Conservation (phyloP, 2,329 filamentous ascomycete genomes). For the Ampelomyces quisqualis region DNA sequence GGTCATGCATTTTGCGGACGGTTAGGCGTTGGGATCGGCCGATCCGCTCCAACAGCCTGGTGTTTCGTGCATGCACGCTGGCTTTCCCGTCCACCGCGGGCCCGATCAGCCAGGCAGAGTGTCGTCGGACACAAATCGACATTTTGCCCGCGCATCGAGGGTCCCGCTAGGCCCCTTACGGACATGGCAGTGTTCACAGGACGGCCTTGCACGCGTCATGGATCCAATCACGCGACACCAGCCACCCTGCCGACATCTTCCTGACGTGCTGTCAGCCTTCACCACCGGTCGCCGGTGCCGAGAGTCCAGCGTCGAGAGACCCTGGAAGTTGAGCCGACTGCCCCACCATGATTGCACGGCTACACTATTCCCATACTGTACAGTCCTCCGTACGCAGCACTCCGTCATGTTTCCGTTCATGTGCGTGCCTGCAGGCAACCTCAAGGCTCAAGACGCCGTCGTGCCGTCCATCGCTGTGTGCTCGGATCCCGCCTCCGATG, state of each 20-base stretch:
- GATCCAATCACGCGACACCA: conserved; percentile 33
- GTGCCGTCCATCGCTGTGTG: conserved; percentile 19
- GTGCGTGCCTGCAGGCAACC: too few species aligned
- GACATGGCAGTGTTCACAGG: conserved; percentile 1
- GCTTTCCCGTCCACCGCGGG: conserved; percentile 8
- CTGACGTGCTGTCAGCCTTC: too few species aligned
- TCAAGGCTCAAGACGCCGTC: conserved; percentile 18
- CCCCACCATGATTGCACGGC: conserved; percentile 1
- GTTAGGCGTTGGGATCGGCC: conserved; percentile 22
- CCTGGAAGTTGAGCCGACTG: too few species aligned
- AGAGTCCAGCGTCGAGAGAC: conserved; percentile 11
- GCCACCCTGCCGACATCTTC: too few species aligned
- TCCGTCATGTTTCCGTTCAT: too few species aligned
- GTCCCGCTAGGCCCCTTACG: conserved; percentile 2
- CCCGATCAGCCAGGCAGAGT: conserved; percentile 23
- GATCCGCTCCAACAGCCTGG: conserved; percentile 15
- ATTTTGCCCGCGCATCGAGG: conserved; percentile 8
- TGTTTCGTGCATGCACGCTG: conserved; percentile 17
- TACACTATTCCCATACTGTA: background rate
- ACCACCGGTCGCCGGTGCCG: conserved; percentile 5
- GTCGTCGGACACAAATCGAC: conserved; percentile 3
- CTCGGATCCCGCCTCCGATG: conserved; percentile 35
- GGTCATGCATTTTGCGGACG: conserved; percentile 23
- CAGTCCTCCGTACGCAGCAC: background rate
- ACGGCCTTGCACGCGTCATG: conserved; percentile 32